Evolutionary conservation across 2,329 filamentous ascomycete genomes (phyloP), one percentile per base, ranked within the genome.

Genomic region (Emmonsiellopsis sp.): DNA sequence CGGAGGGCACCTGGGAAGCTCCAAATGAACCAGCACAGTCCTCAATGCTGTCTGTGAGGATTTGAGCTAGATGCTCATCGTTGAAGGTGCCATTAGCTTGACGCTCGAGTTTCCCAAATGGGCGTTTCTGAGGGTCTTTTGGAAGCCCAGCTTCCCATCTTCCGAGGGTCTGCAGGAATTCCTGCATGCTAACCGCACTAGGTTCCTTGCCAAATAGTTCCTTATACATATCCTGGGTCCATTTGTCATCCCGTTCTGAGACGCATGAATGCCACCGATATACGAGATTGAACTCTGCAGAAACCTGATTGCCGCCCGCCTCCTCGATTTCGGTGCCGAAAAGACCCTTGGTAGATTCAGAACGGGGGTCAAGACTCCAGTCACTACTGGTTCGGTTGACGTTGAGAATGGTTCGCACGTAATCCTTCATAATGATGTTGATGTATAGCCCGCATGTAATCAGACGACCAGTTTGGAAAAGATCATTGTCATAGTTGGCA

Each of bases 11-110:
- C 55, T 87, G 86, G 8, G 81, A 81, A 0, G 81, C 81, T 0
- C 86, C 85, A 59, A 88, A 89, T 0, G 81, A 77, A 5, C 83
- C 82, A 0, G 86, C 85, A 13, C 79, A 78, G 62, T 89, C 85
- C 60, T 88, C 85, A 49, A 90, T 80, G 21, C 79, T 77, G 0
- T 76, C 76, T 0, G 75, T 69, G 7, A 88, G 72, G 52, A 84
- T 83, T 21, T 81, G 71, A 4, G 87, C 85, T 0, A 91, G 76
- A 1, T 85, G 83, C 48, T 87, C 82, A 52, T 91, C 87, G 32
- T 74, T 70, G 60, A 86, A 83, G n/a, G 69, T 77, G 4, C 86
- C 85, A 52, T 87, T 75, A 0, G 71, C 60, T 0, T 78, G 75
- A 4, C 86, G 77, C 61, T 78, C 64, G 58, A 87, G 77, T 1